Conservation (phyloP, 108 stramenopile genomes). For the Parietichytrium sp. region DNA sequence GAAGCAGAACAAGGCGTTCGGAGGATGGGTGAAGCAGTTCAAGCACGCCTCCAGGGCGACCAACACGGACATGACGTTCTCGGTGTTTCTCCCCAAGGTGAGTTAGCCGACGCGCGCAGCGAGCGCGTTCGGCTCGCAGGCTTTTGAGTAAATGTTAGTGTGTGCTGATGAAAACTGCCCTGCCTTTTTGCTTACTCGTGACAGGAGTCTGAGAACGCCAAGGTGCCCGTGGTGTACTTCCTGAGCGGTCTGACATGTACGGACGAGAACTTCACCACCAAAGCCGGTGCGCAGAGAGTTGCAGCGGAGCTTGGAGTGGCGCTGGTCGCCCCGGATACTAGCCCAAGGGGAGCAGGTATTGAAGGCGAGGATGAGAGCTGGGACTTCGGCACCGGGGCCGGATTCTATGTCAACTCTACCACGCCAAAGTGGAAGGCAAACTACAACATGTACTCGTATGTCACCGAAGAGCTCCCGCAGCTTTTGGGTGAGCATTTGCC, state of each 20-base stretch:
- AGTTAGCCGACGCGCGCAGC: too few relatives aligned
- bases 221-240: conserved; percentile 66
- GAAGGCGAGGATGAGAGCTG: conserved; percentile 70
- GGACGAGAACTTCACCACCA: conserved; percentile 88
- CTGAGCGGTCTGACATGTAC: conserved; percentile 92
- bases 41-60: background rate
- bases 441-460: conserved; percentile 93
- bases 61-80: conserved; percentile 35
- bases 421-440: conserved; percentile 69
- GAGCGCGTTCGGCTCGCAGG: too few relatives aligned
- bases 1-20: conserved; percentile 40
- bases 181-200: too few relatives aligned
- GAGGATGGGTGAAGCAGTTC: conserved; percentile 37
- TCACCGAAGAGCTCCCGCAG: conserved; percentile 79
- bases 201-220: background rate
- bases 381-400: conserved; percentile 92
- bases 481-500: conserved; percentile 56
- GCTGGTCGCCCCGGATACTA: conserved; percentile 91
- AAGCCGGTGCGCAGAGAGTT: conserved; percentile 52
- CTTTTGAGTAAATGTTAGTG: too few relatives aligned
- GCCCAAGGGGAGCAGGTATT: conserved; percentile 75
- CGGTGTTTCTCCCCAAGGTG: background rate
- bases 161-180: too few relatives aligned
- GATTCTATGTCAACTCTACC: conserved; percentile 96
- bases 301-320: conserved; percentile 71